A percentile compares a stretch with the other conserved stretches of the same genome.
phyloP scores from a whole-genome alignment of 805 yeast species.

The Pichia cabralensis region DNA sequence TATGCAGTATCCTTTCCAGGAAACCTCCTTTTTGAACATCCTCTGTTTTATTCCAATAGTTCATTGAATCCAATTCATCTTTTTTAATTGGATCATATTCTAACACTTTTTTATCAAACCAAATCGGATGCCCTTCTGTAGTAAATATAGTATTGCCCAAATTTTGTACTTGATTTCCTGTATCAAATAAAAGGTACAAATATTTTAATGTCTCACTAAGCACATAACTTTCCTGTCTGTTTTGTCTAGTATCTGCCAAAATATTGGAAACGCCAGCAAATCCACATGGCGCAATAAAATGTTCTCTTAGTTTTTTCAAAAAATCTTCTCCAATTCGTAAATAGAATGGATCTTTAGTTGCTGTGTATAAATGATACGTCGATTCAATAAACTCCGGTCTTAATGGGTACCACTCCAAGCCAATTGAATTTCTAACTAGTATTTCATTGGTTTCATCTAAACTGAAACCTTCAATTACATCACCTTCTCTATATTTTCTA shows the following conservation, averaged over 20 bases:
- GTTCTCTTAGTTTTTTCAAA: constrained; percentile 41
- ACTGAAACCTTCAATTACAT: constrained; percentile 15
- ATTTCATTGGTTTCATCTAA: constrained; percentile 16
- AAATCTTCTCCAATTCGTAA: constrained; percentile 64
- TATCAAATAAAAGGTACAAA: constrained; percentile 70
- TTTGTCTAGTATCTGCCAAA: constrained; percentile 48
- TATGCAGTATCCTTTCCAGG: neutral
- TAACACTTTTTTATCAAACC: constrained; percentile 41
- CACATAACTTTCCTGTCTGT: constrained; percentile 89
- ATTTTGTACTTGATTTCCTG: constrained; percentile 39
- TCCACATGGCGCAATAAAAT: constrained; percentile 62
- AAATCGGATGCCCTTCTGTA: constrained; percentile 89
- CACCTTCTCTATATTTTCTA: constrained; percentile 13
- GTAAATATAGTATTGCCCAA: constrained; percentile 45
- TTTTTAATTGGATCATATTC: constrained; percentile 5
- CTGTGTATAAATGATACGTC: constrained; percentile 71
- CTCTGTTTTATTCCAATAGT: constrained; percentile 2
- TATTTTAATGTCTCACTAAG: constrained; percentile 82
- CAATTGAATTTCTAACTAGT: constrained; percentile 29
- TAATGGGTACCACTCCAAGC: constrained; percentile 83
- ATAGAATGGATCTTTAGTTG: constrained; percentile 80
- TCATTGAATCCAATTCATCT: constrained; percentile 14
- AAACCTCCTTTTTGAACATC: constrained; percentile 1
- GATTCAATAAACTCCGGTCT: constrained; percentile 91
- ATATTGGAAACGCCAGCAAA: constrained; percentile 69